Conservation (phyloP, 2,329 filamentous ascomycete species). For the Didymella pomorum region DNA sequence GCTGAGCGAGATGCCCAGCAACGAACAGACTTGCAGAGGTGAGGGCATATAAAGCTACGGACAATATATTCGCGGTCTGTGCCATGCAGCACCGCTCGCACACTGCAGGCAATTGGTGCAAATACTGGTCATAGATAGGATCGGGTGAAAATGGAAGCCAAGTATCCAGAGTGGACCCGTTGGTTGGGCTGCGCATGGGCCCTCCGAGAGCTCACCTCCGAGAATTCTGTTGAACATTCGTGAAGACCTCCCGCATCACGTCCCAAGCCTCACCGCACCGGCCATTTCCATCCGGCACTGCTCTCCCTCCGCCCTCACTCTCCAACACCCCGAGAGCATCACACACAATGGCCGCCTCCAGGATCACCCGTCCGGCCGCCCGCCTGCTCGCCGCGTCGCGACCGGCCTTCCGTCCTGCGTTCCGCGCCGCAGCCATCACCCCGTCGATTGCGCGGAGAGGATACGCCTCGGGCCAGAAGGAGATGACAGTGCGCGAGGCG, state of each 20-base stretch:
- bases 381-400: conserved; percentile 67
- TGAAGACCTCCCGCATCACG: conserved; percentile 19
- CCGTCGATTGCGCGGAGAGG: conserved; percentile 60
- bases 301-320: conserved; percentile 29
- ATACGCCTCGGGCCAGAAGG: conserved; percentile 75
- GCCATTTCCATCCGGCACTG: conserved; percentile 39
- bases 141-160: conserved; percentile 20
- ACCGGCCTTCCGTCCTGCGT: conserved; percentile 61
- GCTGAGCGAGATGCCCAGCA: not conserved
- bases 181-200: conserved; percentile 11
- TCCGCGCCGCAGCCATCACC: conserved; percentile 58
- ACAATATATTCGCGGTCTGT: not conserved
- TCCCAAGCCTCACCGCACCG: conserved; percentile 26
- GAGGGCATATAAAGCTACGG: not conserved
- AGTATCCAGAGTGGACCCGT: conserved; percentile 1
- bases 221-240: conserved; percentile 12
- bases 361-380: conserved; percentile 70
- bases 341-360: conserved; percentile 63
- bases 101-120: conserved; percentile 5
- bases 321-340: conserved; percentile 17
- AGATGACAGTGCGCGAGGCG: conserved; percentile 96
- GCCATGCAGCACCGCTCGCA: not conserved
- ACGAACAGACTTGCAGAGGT: not conserved
- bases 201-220: conserved; percentile 16
- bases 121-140: not conserved